Evolutionary conservation across 306 rosid genomes (phyloP), one percentile per base, ranked within the genome.

Genomic region (Gastrolobium bilobum): DNA sequence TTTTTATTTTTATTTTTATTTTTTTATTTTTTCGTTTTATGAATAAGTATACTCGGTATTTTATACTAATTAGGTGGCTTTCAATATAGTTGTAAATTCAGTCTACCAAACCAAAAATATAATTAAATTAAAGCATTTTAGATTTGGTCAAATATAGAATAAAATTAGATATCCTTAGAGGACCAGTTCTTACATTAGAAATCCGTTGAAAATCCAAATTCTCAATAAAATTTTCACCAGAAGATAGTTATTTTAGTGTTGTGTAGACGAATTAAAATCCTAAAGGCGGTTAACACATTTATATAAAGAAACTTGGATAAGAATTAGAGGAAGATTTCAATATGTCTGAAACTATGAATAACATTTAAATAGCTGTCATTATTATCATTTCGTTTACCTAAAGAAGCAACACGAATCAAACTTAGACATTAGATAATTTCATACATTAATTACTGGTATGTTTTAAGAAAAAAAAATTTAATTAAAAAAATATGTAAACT

Each of bases 111-210:
- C 44, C 33, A 42, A 13, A 30, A 54, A 53, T 8, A 15, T 26
- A 14, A 77, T 31, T 3, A 31, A 2, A 54, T 11, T 8, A 13
- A 60, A 37, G 5, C 54, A 6, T 33, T 15, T 52, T 61, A 68
- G 59, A 79, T 38, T 29, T 50, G 10, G 72, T 48, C 75, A 66
- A 66, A 65, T 15, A 26, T 26, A 70, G 43, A 35, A 50, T 42
- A 31, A 14, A 9, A 30, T 5, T 47, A 9, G 4, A 54, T 39
- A 60, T 44, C 58, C 57, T 73, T 7, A 4, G 33, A 13, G 26
- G 62, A 75, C 50, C 50, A 6, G n/a, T 62, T 38, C 73, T 2
- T 48, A 58, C 7, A 57, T 40, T 54, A 57, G 43, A 6, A 57
- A 43, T 42, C 5, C 34, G 60, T 52, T 56, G 30, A 42, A 42